Conservation (phyloP, 768 basidiomycete species). For the Leccinum truebloodii region DNA sequence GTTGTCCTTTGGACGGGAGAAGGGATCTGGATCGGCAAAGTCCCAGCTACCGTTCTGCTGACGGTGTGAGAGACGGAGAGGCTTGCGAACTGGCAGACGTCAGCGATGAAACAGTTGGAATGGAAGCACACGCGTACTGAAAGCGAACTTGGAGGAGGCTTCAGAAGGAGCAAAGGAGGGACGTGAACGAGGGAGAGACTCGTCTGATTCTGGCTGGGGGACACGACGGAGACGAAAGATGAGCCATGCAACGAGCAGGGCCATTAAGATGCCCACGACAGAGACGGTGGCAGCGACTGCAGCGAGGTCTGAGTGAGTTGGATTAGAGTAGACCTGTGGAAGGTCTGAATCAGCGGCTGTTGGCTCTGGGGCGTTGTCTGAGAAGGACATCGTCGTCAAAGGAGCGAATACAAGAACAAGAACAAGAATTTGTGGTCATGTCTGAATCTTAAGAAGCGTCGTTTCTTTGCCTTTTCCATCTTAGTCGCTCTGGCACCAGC, state of each 20-base stretch:
- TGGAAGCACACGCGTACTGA: constrained; percentile 18
- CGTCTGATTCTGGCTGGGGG: background rate
- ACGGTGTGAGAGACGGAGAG: constrained; percentile 25
- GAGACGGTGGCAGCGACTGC: constrained; percentile 29
- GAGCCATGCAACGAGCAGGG: constrained; percentile 28
- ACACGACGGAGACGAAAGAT: constrained; percentile 25
- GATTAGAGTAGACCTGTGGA: constrained; percentile 10
- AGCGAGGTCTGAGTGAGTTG: constrained; percentile 17
- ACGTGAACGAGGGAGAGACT: constrained; percentile 10
- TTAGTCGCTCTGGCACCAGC: background rate
- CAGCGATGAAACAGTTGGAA: background rate
- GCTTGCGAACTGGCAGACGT: constrained; percentile 22
- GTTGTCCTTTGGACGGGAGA: constrained; percentile 4
- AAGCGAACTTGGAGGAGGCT: constrained; percentile 30
- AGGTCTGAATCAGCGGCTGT: background rate
- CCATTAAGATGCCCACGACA: constrained; percentile 28
- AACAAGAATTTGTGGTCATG: background rate
- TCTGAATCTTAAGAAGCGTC: background rate
- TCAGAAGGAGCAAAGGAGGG: constrained; percentile 28
- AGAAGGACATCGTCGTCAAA: constrained; percentile 2
- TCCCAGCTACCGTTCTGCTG: constrained; percentile 29
- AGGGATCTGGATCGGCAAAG: constrained; percentile 33
- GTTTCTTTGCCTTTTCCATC: constrained; percentile 1
- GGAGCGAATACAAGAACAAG: background rate
- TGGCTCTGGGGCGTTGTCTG: background rate